Conservation (phyloP, 1,284 basidiomycete genomes). For the Violaceomyces palustris region DNA sequence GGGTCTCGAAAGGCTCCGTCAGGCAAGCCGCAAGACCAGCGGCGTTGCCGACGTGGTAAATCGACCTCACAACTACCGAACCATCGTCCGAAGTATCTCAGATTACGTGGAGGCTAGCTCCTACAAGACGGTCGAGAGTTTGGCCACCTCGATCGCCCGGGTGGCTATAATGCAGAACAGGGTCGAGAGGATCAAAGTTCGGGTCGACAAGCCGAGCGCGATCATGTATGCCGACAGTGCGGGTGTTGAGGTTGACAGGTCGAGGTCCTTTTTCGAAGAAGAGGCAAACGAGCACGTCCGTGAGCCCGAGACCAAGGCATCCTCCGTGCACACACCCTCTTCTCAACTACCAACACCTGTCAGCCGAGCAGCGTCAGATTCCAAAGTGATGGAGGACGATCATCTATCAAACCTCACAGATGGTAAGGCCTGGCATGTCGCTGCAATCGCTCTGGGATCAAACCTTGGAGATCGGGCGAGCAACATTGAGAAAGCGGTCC, state of each 20-base stretch:
- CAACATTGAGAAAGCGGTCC: conserved; percentile 74
- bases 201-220: conserved; percentile 71
- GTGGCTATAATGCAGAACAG: conserved; percentile 54
- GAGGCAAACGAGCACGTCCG: conserved; percentile 14
- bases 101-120: conserved; percentile 57
- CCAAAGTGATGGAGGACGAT: too few species aligned
- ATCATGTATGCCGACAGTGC: conserved; percentile 66
- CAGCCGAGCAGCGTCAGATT: too few species aligned
- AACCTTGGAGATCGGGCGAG: conserved; percentile 82
- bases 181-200: conserved; percentile 54
- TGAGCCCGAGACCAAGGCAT: not conserved
- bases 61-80: conserved; percentile 25
- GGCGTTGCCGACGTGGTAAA: conserved; percentile 32
- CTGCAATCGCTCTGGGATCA: conserved; percentile 76
- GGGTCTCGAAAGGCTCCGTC: conserved; percentile 16
- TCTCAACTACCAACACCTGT: too few species aligned
- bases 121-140: conserved; percentile 70
- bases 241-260: conserved; percentile 62
- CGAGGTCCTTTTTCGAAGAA: conserved; percentile 52
- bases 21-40: conserved; percentile 5
- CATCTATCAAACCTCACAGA: too few species aligned
- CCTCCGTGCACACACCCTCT: too few species aligned
- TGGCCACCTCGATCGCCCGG: conserved; percentile 63
- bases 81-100: conserved; percentile 41
- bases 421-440: conserved; percentile 49